Evolutionary conservation across 768 basidiomycete genomes (phyloP).

Genomic region (Pulveroboletus sp.): DNA sequence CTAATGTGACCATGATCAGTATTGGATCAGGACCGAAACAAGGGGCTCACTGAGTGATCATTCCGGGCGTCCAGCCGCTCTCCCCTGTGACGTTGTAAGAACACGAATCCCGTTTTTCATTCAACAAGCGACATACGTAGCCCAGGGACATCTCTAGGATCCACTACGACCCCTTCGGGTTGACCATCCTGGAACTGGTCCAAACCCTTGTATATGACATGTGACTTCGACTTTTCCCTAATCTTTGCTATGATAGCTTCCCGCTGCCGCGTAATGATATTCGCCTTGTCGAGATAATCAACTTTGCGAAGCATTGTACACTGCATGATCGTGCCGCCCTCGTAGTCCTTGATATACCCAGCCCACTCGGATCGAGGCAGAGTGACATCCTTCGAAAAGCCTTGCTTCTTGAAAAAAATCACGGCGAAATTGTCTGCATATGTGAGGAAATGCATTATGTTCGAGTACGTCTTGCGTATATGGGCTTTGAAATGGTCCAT

Average conservation of each 20-base stretch:
- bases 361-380: slow-evolving; percentile 92
- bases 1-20: slow-evolving; percentile 12
- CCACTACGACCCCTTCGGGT: slow-evolving; percentile 47
- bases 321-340: slow-evolving; percentile 98
- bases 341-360: slow-evolving; percentile 99
- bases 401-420: slow-evolving; percentile 99
- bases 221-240: slow-evolving; percentile 78
- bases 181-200: slow-evolving; percentile 65
- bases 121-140: slow-evolving; percentile 50
- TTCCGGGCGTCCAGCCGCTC: slow-evolving; percentile 87
- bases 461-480: slow-evolving; percentile 75
- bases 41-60: slow-evolving; percentile 62
- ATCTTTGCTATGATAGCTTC: slow-evolving; percentile 90
- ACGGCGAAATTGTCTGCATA: slow-evolving; percentile 99
- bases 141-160: slow-evolving; percentile 83
- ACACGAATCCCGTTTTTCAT: not conserved
- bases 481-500: slow-evolving; percentile 99
- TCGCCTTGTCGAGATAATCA: slow-evolving; percentile 79
- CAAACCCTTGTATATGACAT: slow-evolving; percentile 78
- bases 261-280: slow-evolving; percentile 74
- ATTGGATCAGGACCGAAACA: not conserved
- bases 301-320: slow-evolving; percentile 93
- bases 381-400: slow-evolving; percentile 95
- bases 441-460: slow-evolving; percentile 92
- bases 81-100: slow-evolving; percentile 51